A percentile compares a stretch with the other conserved stretches of the same genome.
phyloP scores from a whole-genome alignment of 108 stramenopile species.

The Fragilariopsis cylindrus region DNA sequence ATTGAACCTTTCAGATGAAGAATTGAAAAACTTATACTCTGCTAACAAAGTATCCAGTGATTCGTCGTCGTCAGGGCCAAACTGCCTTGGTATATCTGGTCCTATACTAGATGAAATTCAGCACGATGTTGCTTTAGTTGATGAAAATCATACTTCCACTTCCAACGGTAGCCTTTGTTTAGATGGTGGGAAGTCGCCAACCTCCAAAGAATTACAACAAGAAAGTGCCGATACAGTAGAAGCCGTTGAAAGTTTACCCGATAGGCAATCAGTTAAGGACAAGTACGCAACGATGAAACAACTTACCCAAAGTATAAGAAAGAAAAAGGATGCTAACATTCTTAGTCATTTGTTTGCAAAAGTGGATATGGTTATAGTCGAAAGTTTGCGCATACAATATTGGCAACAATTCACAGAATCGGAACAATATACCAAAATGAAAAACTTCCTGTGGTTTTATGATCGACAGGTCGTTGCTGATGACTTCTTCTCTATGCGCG shows the following conservation, averaged over 20 bases:
- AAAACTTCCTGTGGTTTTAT: conserved; percentile 78
- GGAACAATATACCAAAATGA: conserved; percentile 48
- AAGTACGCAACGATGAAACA: conserved; percentile 26
- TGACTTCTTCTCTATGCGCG: conserved; percentile 93
- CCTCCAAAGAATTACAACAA: background rate
- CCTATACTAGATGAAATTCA: conserved; percentile 14
- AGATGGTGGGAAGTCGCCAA: background rate
- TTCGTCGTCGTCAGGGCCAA: background rate
- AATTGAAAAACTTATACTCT: conserved; percentile 15
- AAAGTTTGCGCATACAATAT: conserved; percentile 54
- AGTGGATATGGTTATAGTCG: conserved; percentile 59
- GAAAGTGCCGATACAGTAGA: conserved; percentile 8
- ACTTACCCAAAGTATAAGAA: conserved; percentile 24
- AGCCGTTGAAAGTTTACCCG: background rate
- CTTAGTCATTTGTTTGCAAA: conserved; percentile 67
- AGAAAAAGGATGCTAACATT: conserved; percentile 16
- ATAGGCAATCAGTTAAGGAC: conserved; percentile 16
- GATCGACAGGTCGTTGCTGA: conserved; percentile 78
- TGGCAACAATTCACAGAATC: conserved; percentile 66
- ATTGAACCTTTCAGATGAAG: conserved; percentile 11
- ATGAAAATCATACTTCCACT: background rate
- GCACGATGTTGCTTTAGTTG: background rate
- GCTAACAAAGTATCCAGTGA: conserved; percentile 5
- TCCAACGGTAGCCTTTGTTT: too few relatives aligned
- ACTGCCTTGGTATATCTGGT: conserved; percentile 50